A percentile compares a stretch with the other conserved stretches of the same genome.
Conservation (phyloP, 2,329 filamentous ascomycete genomes). For the Akanthomyces muscarius region DNA sequence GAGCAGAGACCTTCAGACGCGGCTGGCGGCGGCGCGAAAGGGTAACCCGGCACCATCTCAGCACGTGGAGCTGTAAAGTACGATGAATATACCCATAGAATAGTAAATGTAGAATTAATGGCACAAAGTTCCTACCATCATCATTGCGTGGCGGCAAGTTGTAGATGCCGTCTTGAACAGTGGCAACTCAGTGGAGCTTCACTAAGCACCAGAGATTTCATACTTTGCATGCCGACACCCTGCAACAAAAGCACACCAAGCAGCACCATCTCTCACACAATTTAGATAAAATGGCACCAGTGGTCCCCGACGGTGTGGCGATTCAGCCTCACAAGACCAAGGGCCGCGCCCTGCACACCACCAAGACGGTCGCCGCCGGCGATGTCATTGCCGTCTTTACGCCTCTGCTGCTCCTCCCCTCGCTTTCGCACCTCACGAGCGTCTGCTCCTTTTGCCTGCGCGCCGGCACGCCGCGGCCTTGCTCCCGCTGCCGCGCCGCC, state of each 20-base stretch:
- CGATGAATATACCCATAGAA: not conserved
- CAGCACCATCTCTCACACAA: not conserved
- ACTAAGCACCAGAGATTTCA: slow-evolving; percentile 13
- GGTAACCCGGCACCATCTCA: slow-evolving; percentile 22
- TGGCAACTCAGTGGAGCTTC: slow-evolving; percentile 7
- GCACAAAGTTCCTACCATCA: not conserved
- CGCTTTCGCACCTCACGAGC: slow-evolving; percentile 35
- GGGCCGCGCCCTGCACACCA: slow-evolving; percentile 45
- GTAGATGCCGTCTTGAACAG: not conserved
- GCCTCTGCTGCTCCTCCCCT: slow-evolving; percentile 45
- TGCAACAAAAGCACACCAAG: not conserved
- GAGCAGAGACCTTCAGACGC: slow-evolving; percentile 40
- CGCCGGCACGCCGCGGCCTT: slow-evolving; percentile 33
- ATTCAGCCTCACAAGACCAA: slow-evolving; percentile 22
- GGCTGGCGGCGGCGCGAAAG: slow-evolving; percentile 33
- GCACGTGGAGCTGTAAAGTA: slow-evolving; percentile 33
- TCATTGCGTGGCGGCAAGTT: not conserved
- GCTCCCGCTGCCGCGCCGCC: slow-evolving; percentile 49
- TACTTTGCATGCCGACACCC: not conserved
- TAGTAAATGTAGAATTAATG: not conserved
- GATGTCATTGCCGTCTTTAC: slow-evolving; percentile 43
- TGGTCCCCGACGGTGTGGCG: not conserved
- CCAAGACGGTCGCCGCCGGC: slow-evolving; percentile 41
- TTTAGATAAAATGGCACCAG: not conserved
- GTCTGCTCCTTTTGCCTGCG: slow-evolving; percentile 50